Conservation (phyloP, 306 rosid genomes). For the Myrica gale region DNA sequence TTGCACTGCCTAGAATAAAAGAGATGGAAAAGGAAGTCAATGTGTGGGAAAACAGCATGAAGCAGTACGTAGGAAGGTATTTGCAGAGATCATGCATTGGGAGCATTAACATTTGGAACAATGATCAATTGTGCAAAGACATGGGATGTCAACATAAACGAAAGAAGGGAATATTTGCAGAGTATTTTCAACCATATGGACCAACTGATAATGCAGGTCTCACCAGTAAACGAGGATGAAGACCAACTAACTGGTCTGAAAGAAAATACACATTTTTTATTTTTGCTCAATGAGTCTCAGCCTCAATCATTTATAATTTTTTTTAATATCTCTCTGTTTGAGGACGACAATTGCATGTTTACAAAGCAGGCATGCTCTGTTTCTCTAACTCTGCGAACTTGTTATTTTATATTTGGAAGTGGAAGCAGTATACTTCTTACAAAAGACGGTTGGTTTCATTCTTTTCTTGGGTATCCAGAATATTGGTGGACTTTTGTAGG, state of each 20-base stretch:
- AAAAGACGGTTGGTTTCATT: no score
- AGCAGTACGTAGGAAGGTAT: conserved; percentile 23
- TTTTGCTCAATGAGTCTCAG: no score
- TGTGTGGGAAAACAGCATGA: conserved; percentile 39
- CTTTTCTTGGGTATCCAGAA: no score
- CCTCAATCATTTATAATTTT: no score
- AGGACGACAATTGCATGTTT: no score
- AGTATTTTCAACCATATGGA: conserved; percentile 54
- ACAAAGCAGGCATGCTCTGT: no score
- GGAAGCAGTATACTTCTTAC: no score
- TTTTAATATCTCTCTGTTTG: no score
- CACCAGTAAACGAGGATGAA: not conserved
- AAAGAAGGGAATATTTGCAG: conserved; percentile 47
- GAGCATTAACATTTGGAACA: conserved; percentile 27
- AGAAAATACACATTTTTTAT: no score
- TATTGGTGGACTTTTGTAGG: no score
- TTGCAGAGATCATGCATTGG: conserved; percentile 38
- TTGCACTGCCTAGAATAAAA: conserved; percentile 44
- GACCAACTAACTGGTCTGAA: not conserved
- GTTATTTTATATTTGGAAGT: no score
- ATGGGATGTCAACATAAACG: conserved; percentile 61
- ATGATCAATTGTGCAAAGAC: conserved; percentile 65
- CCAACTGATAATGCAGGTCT: conserved; percentile 44
- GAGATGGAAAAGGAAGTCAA: conserved; percentile 44
- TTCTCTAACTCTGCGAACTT: no score